Evolutionary conservation across 306 rosid species (phyloP).

Genomic region (Glycine latifolia): DNA sequence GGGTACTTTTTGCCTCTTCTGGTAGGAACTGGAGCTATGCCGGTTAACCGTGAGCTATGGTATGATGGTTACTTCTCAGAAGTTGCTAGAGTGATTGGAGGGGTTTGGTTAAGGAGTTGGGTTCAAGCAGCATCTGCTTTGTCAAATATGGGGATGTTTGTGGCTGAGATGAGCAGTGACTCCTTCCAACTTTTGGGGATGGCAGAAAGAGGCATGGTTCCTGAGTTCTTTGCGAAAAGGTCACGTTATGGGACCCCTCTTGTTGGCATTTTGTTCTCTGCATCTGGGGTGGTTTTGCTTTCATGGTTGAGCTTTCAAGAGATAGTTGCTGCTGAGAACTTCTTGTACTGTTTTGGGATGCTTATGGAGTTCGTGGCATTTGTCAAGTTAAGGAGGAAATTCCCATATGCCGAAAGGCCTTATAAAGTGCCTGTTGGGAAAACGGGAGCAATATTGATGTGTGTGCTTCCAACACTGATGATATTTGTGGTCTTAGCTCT

Average conservation of each 20-base stretch:
- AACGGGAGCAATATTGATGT: constrained; percentile 62
- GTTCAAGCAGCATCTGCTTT: constrained; percentile 70
- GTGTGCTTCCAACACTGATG: constrained; percentile 62
- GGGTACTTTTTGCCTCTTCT: constrained; percentile 71
- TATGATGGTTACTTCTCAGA: constrained; percentile 76
- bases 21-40: constrained; percentile 66
- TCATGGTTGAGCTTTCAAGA: constrained; percentile 81
- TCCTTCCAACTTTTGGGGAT: constrained; percentile 56
- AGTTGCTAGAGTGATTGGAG: constrained; percentile 61
- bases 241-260: constrained; percentile 67
- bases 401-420: constrained; percentile 49
- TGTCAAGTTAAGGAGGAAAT: constrained; percentile 60
- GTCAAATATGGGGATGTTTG: constrained; percentile 81
- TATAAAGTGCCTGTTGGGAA: constrained; percentile 64
- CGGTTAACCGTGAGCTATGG: constrained; percentile 58
- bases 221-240: constrained; percentile 64
- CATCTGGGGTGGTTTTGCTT: constrained; percentile 67
- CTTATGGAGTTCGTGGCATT: constrained; percentile 73
- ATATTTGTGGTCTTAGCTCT: constrained; percentile 65
- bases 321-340: constrained; percentile 76
- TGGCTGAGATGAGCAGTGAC: constrained; percentile 59
- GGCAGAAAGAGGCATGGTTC: constrained; percentile 76
- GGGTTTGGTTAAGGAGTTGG: constrained; percentile 72
- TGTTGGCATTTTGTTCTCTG: constrained; percentile 68
- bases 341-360: constrained; percentile 77